phyloP scores from a whole-genome alignment of 1,139 yeast genomes.

The Insectozyma bohioensis region DNA sequence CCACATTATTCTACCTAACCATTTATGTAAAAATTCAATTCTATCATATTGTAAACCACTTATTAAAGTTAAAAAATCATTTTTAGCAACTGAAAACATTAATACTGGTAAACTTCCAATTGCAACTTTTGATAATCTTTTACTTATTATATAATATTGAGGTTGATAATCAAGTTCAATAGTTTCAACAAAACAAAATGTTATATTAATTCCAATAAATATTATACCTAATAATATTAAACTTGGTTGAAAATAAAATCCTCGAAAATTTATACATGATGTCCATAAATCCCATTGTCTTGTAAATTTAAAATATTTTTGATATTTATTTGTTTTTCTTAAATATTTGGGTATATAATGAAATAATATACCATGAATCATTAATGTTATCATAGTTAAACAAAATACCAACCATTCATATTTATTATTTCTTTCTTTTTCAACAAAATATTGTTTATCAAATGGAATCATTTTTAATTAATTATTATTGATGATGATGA shows the following conservation, averaged over 20 bases:
- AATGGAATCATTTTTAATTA: conserved; percentile 16
- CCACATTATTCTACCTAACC: conserved; percentile 47
- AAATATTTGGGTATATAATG: conserved; percentile 40
- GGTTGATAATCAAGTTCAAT: conserved; percentile 42
- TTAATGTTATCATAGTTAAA: conserved; percentile 25
- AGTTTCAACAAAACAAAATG: conserved; percentile 29
- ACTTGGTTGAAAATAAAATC: conserved; percentile 43
- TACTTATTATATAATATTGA: conserved; percentile 37
- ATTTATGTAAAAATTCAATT: conserved; percentile 39
- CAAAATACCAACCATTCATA: conserved; percentile 38
- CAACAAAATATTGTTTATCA: conserved; percentile 32
- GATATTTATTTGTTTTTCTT: conserved; percentile 13
- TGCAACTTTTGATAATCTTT: conserved; percentile 42
- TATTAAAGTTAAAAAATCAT: conserved; percentile 37
- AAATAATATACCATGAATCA: conserved; percentile 40
- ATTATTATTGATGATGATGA: conserved; percentile 1
- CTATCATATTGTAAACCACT: conserved; percentile 47
- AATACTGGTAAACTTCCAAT: conserved; percentile 42
- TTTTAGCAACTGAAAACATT: conserved; percentile 35
- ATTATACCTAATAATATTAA: conserved; percentile 25
- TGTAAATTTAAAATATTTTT: conserved; percentile 24
- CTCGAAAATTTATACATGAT: conserved; percentile 24
- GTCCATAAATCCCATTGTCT: conserved; percentile 30
- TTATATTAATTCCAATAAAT: conserved; percentile 28
- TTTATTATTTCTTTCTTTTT: conserved; percentile 31